Evolutionary conservation across 306 rosid genomes (phyloP).

Genomic region (barrel medic (Medicago truncatula)): MtrunA17r5.0-ANR NC_053048.1:44755501-44756000

Average conservation of each 20-base stretch:
- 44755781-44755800: background rate
- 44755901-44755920: background rate
- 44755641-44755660: constrained; percentile 19
- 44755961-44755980: constrained; percentile 2
- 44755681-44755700: background rate
- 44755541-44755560: background rate
- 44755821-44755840: background rate
- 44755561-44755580: background rate
- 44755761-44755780: background rate
- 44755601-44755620: background rate
- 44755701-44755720: background rate
- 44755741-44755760: background rate
- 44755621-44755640: constrained; percentile 7
- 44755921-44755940: constrained; percentile 6
- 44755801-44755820: background rate
- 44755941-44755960: background rate
- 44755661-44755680: background rate
- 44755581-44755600: background rate
- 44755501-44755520: background rate
- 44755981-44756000: constrained; percentile 11
- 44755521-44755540: background rate
- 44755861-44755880: background rate
- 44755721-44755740: background rate
- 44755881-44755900: background rate
- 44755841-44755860: background rate